These are phyloP conservation scores for Chytriomyces sp. DNA, from an alignment of 192 early-diverging fungal species.

Conservation along the genomic window DNA sequence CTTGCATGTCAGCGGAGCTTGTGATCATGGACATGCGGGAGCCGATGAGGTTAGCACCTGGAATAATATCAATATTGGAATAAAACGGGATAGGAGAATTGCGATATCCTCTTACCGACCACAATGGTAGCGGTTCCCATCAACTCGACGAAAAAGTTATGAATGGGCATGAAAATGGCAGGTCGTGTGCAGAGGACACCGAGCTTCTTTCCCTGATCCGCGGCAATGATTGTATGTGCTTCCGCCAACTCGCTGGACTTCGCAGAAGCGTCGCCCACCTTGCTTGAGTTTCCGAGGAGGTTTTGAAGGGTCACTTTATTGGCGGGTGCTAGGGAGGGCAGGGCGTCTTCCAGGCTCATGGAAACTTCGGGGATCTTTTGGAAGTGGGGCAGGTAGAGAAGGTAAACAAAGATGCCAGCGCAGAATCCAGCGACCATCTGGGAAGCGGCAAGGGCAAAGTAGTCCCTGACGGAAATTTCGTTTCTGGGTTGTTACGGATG, in stretches of 20 bases:
- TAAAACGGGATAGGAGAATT: background rate
- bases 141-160: slow-evolving; percentile 33
- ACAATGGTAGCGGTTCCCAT: slow-evolving; percentile 22
- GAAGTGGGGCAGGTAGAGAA: slow-evolving; percentile 37
- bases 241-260: slow-evolving; percentile 21
- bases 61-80: too few relatives aligned
- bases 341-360: slow-evolving; percentile 1
- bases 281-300: too few relatives aligned
- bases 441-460: slow-evolving; percentile 27
- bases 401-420: slow-evolving; percentile 22
- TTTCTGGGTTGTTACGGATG: too few relatives aligned
- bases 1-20: background rate
- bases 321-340: too few relatives aligned
- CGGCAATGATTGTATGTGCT: slow-evolving; percentile 16
- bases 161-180: slow-evolving; percentile 30
- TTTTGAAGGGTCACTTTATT: too few relatives aligned
- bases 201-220: slow-evolving; percentile 37
- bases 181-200: slow-evolving; percentile 30
- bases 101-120: background rate
- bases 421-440: slow-evolving; percentile 30
- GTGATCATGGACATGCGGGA: slow-evolving; percentile 5
- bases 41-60: slow-evolving; percentile 12
- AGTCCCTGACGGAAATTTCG: slow-evolving; percentile 15
- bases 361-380: slow-evolving; percentile 19
- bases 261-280: background rate